Evolutionary conservation across 1,284 basidiomycete genomes (phyloP).

Genomic region (Sporisorium reilianum): DNA sequence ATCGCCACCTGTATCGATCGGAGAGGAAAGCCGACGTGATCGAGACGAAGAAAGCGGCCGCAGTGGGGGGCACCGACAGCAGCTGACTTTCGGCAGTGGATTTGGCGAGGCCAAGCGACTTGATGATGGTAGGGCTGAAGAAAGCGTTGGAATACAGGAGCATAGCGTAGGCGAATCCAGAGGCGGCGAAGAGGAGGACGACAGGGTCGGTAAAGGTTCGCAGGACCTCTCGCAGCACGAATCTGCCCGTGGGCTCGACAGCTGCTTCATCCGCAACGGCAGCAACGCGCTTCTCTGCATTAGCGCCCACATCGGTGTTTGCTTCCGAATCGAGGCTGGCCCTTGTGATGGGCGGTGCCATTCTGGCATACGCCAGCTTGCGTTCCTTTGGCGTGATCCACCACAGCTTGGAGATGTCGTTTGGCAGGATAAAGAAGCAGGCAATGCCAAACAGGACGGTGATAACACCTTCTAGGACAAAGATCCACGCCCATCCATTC

Average conservation of each 20-base stretch:
- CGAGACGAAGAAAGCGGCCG: constrained; percentile 57
- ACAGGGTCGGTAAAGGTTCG: constrained; percentile 54
- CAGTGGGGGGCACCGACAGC: constrained; percentile 60
- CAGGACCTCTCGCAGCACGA: constrained; percentile 48
- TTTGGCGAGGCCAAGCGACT: constrained; percentile 42
- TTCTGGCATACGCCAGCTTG: constrained; percentile 49
- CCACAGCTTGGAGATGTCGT: constrained; percentile 53
- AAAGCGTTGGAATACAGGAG: constrained; percentile 58
- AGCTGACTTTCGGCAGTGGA: constrained; percentile 54
- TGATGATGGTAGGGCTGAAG: constrained; percentile 64
- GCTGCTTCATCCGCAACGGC: constrained; percentile 23
- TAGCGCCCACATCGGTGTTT: constrained; percentile 14
- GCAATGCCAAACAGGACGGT: constrained; percentile 57
- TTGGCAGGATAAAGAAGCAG: constrained; percentile 56
- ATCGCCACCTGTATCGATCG: constrained; percentile 55
- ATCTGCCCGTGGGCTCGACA: constrained; percentile 35
- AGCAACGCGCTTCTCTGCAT: constrained; percentile 25
- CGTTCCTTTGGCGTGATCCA: constrained; percentile 52
- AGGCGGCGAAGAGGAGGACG: constrained; percentile 41
- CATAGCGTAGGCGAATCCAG: constrained; percentile 55
- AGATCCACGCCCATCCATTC: constrained; percentile 61
- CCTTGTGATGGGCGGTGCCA: constrained; percentile 27
- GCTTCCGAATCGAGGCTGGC: constrained; percentile 6
- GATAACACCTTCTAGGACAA: constrained; percentile 62
- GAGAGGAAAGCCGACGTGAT: constrained; percentile 55